Base-by-base conservation (phyloP, 345 rosid genomes). In the Corchorus olitorius region DNA sequence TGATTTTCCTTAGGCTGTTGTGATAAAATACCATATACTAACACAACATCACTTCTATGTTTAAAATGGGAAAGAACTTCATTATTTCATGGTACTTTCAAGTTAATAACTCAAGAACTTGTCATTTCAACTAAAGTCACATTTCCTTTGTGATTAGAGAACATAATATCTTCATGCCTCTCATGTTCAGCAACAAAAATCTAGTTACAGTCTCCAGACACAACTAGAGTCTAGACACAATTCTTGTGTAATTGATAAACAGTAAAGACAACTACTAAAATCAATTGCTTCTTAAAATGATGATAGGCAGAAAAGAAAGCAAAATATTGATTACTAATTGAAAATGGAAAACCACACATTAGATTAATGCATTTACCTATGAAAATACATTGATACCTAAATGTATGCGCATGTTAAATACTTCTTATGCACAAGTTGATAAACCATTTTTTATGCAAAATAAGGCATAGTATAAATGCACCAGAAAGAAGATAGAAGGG, bases 211-310 rank as follows among this genome's bases (percentile, higher is more conserved):
- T 11, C 75, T 41, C n/a, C 56, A 56, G 39, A 72, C 19, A 19
- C 12, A 19, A 19, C 20, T 41, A 72, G 75, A 35, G 15, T 39
- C n/a, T 41, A 72, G 75, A 35, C 22, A 55, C 5, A 72, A 7
- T 39, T 72, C 64, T 20, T 37, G 75, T 12, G 64, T 41, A 72
- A 35, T 53, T 70, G 9, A 53, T 17, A 37, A 67, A 70, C 48
- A 9, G 10, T 27, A 68, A 34, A 70, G 8, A 39, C 20, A 12
- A 34, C 16, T 52, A 17, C 19, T 37, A 37, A 63, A 72, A 55
- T 35, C 52, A 72, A 34, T 39, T 3, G 33, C 7, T 41, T 37
- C 49, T 39, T 39, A n/a, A 56, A 56, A 55, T 72, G 33, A 72
- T 35, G 35, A 39, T 34, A 55, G 37, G 62, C 33, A 54, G 17